Evolutionary conservation across 1,284 basidiomycete genomes (phyloP).

Genomic region (Leccinum pachyderme): DNA sequence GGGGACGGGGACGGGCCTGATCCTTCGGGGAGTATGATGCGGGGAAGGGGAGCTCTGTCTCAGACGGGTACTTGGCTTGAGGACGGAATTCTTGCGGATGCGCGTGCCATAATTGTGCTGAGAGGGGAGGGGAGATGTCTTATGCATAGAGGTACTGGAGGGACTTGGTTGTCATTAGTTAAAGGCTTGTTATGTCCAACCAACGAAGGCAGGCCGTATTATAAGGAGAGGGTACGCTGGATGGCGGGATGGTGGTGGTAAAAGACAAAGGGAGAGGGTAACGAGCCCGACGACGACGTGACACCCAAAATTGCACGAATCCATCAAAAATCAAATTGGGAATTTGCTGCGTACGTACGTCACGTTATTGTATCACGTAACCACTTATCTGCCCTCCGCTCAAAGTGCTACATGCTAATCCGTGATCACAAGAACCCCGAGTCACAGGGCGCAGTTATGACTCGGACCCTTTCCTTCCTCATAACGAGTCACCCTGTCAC

Average conservation of each 20-base stretch:
- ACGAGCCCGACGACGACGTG: constrained; percentile 31
- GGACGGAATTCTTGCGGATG: constrained; percentile 50
- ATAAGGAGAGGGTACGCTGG: constrained; percentile 33
- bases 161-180: constrained; percentile 22
- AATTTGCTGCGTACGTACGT: constrained; percentile 31
- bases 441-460: not conserved
- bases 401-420: constrained; percentile 7
- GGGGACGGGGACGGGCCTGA: constrained; percentile 35
- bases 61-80: constrained; percentile 50
- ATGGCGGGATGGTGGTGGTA: constrained; percentile 33
- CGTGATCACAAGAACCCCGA: not conserved
- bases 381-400: constrained; percentile 17
- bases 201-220: constrained; percentile 38
- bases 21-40: constrained; percentile 34
- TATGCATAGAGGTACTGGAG: constrained; percentile 26
- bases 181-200: constrained; percentile 31
- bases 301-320: constrained; percentile 32
- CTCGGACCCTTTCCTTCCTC: constrained; percentile 9
- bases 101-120: constrained; percentile 50
- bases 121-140: constrained; percentile 18
- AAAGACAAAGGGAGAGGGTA: constrained; percentile 38
- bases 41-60: constrained; percentile 39
- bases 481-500: constrained; percentile 17
- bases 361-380: constrained; percentile 33
- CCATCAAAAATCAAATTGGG: constrained; percentile 37